phyloP scores from a whole-genome alignment of 805 yeast species.

The Millerozyma acaciae region DNA sequence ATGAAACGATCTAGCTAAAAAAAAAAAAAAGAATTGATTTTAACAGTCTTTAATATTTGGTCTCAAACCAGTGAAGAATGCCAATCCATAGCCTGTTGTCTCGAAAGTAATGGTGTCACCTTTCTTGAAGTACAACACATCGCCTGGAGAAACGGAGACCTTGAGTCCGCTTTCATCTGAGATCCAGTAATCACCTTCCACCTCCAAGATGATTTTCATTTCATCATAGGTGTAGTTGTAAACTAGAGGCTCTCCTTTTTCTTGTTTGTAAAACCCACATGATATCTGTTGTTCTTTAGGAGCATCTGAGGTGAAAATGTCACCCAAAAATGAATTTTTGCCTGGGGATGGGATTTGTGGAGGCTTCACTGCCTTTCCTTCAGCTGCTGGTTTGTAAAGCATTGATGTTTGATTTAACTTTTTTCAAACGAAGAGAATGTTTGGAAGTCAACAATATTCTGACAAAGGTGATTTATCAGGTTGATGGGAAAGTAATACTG shows the following conservation, averaged over 20 bases:
- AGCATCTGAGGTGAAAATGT: slow-evolving; percentile 57
- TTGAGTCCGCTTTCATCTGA: slow-evolving; percentile 61
- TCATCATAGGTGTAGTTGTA: slow-evolving; percentile 63
- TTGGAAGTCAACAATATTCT: too few species aligned
- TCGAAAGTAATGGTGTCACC: slow-evolving; percentile 61
- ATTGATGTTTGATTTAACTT: slow-evolving; percentile 50
- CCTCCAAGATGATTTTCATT: slow-evolving; percentile 66
- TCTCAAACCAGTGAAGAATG: slow-evolving; percentile 60
- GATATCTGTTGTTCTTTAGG: slow-evolving; percentile 57
- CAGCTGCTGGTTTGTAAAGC: slow-evolving; percentile 48
- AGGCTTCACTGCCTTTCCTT: slow-evolving; percentile 52
- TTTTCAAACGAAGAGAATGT: too few species aligned
- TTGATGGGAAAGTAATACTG: too few species aligned
- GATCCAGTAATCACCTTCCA: slow-evolving; percentile 60
- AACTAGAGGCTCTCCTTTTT: slow-evolving; percentile 64
- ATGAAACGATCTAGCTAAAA: too few species aligned
- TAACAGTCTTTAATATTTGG: too few species aligned
- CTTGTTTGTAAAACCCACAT: slow-evolving; percentile 69
- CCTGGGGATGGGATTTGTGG: slow-evolving; percentile 62
- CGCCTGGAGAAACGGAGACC: slow-evolving; percentile 59
- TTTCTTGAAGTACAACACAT: slow-evolving; percentile 61
- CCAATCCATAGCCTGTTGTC: slow-evolving; percentile 62
- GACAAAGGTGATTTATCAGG: too few species aligned
- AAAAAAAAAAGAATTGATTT: too few species aligned
- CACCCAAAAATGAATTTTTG: slow-evolving; percentile 67